Evolutionary conservation across 441 rosid genomes (phyloP).

Genomic region (Jatropha multifida): DNA sequence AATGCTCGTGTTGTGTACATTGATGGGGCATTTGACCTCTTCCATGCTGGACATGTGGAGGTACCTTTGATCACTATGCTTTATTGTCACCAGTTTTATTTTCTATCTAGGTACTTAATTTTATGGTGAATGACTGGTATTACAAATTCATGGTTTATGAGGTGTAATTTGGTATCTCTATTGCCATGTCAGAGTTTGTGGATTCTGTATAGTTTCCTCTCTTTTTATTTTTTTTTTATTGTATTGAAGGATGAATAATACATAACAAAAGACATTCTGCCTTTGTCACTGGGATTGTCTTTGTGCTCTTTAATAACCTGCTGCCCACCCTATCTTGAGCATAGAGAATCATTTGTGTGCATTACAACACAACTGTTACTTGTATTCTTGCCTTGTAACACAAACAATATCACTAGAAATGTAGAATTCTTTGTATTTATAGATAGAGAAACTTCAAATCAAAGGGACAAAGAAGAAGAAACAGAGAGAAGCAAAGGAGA

Average conservation of each 20-base stretch:
- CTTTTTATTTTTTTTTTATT: no score
- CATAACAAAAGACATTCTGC: not conserved
- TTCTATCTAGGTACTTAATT: not conserved
- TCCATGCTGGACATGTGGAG: constrained; percentile 99
- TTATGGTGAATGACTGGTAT: not conserved
- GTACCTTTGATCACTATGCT: constrained; percentile 33
- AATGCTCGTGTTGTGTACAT: constrained; percentile 82
- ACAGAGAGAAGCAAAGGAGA: no score
- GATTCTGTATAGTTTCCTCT: not conserved
- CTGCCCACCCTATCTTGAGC: not conserved
- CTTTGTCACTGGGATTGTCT: not conserved
- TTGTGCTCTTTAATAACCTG: not conserved
- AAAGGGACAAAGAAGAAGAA: no score
- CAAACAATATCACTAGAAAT: no score
- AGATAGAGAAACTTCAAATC: no score
- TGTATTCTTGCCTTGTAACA: no score
- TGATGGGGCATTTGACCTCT: constrained; percentile 90
- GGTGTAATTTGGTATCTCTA: constrained; percentile 5
- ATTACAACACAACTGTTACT: no score
- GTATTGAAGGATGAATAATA: not conserved
- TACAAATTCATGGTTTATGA: not conserved
- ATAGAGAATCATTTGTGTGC: not conserved
- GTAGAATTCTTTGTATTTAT: no score
- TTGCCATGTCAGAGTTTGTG: not conserved
- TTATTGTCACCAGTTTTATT: constrained; percentile 2